Conservation (phyloP, 176 grass and related monocot genomes). For the Alopecurus myosuroides region DNA sequence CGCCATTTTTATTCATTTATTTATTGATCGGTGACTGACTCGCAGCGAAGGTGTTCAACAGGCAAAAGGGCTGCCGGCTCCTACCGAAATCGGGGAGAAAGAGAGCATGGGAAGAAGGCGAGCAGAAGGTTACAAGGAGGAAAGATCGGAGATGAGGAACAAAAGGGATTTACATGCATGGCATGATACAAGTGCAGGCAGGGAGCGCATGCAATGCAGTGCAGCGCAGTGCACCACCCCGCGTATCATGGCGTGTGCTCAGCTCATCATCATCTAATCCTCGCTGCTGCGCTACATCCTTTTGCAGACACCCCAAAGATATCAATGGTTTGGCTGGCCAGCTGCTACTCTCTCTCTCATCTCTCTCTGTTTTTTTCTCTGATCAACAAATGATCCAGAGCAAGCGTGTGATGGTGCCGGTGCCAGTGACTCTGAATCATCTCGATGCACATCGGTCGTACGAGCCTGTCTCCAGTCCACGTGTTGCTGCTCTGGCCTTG, state of each 20-base stretch:
- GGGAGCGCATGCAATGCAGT: too few species aligned
- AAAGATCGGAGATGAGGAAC: not conserved
- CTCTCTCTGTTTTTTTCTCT: not conserved
- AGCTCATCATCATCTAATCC: not conserved
- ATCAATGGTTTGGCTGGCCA: not conserved
- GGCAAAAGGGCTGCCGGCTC: not conserved
- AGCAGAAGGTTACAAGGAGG: not conserved
- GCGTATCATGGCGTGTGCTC: not conserved
- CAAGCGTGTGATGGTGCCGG: not conserved
- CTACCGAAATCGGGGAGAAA: not conserved
- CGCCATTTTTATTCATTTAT: not conserved
- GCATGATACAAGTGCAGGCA: not conserved
- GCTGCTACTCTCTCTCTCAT: too few species aligned
- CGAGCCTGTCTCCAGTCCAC: not conserved
- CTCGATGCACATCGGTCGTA: not conserved
- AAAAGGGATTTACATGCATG: slow-evolving; percentile 5
- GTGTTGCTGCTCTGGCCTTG: not conserved
- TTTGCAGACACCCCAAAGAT: not conserved
- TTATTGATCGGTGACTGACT: not conserved
- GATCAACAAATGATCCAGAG: not conserved
- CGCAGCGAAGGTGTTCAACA: not conserved
- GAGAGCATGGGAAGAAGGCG: not conserved
- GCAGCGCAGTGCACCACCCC: not conserved
- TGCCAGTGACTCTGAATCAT: not conserved
- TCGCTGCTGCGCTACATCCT: not conserved